Evolutionary conservation across 208 protist species (phyloP), one percentile per base, ranked within the genome.

Genomic region (Trypanosoma congolense): DNA sequence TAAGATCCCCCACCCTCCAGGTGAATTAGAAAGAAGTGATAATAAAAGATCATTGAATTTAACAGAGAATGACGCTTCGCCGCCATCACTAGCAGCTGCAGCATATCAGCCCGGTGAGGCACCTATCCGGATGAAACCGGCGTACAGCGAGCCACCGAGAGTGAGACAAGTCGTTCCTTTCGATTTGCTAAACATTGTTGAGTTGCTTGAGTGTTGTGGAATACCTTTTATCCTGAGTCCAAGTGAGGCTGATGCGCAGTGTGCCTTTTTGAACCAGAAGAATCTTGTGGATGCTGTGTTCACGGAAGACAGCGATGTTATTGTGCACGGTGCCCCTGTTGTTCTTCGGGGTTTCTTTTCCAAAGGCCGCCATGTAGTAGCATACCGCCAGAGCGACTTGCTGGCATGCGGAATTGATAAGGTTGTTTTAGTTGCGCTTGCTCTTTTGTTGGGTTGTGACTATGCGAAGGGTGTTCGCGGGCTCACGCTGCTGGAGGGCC

Each of bases 271-370:
- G 25, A 79, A 76, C 35, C 52, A 62, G 26, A 16, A 45, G 1
- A 77, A 80, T 16, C 70, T 97, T 19, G 87, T 96, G 12, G 87
- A 98, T 65, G 97, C 90, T n/a, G 86, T 97, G 22, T 94, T 98
- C 55, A 97, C 94, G 3, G 95, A 98, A 61, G 97, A 98, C 74
- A 92, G 78, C 61, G 97, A 98, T 74, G 86, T 95, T 8, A 83
- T 98, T 29, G 84, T 98, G 16, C 97, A 98, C 71, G 96, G 95
- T 18, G 94, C 87, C 6, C 65, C 63, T 3, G 62, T 74, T 29
- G 92, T 98, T 19, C 89, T 97, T 65, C 82, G 88, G 26, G 77
- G 96, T 50, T 88, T 98, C 61, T 98, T 98, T 62, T 41, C 80
- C 1, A 54, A 68, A 35, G 68, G 61, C 14, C 74, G 79, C 58